Conservation (phyloP, 352 stramenopile species). For the Pythium rhizo-oryzae region DNA sequence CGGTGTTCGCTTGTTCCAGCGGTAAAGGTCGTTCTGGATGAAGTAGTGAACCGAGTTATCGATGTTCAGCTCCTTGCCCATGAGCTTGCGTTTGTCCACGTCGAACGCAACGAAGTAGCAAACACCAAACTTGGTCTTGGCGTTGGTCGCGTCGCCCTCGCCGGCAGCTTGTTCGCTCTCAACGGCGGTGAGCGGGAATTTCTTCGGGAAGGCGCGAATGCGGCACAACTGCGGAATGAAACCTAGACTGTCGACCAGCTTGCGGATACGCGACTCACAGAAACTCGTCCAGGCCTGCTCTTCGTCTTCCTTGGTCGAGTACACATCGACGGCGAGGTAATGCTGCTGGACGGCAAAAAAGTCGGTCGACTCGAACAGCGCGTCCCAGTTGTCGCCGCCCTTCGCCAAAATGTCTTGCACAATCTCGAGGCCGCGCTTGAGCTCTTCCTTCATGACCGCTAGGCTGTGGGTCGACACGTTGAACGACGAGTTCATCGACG, state of each 20-base stretch:
- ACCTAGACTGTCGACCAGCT: constrained; percentile 88
- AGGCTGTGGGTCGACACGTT: constrained; percentile 96
- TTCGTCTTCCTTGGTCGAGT: constrained; percentile 85
- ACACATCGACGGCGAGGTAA: constrained; percentile 93
- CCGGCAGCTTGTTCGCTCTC: constrained; percentile 28
- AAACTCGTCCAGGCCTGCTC: constrained; percentile 94
- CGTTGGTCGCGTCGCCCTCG: constrained; percentile 27
- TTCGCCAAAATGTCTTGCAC: constrained; percentile 88
- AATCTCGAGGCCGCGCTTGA: constrained; percentile 77
- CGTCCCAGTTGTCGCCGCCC: constrained; percentile 75
- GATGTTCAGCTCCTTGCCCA: constrained; percentile 81
- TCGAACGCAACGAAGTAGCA: constrained; percentile 90
- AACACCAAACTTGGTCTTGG: constrained; percentile 60
- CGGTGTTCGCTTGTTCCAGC: constrained; percentile 86
- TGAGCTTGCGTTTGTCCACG: constrained; percentile 77
- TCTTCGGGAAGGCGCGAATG: constrained; percentile 86
- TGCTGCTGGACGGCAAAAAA: constrained; percentile 91
- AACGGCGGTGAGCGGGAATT: constrained; percentile 75
- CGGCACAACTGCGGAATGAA: constrained; percentile 82
- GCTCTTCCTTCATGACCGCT: constrained; percentile 94
- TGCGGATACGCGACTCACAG: constrained; percentile 93
- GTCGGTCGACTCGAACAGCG: constrained; percentile 81
- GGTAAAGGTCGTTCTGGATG: constrained; percentile 88
- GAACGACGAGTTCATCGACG: constrained; percentile 99
- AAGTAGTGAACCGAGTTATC: constrained; percentile 89